phyloP scores from a whole-genome alignment of 345 rosid genomes.

The Lepidium sativum region DNA sequence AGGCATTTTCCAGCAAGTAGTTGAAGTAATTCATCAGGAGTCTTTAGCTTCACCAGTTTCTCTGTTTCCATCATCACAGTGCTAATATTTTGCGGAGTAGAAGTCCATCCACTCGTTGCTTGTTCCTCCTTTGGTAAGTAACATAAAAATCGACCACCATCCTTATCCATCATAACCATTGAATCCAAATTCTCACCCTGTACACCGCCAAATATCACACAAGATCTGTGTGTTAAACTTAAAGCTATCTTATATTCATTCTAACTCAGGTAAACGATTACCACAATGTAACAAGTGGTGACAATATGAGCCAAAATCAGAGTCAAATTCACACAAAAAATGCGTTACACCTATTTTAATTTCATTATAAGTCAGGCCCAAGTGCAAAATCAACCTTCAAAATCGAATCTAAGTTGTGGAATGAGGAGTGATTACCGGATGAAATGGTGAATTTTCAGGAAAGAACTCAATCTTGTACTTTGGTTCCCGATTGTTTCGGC shows the following conservation, averaged over 20 bases:
- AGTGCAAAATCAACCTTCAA: neutral
- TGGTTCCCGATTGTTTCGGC: constrained; percentile 71
- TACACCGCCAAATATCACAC: neutral
- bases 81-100: constrained; percentile 46
- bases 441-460: constrained; percentile 60
- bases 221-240: too few species aligned
- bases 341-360: neutral
- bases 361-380: neutral
- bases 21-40: constrained; percentile 87
- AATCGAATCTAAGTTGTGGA: neutral
- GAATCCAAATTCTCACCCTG: constrained; percentile 80
- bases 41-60: constrained; percentile 61
- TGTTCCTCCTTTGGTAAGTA: constrained; percentile 81
- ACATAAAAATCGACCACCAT: constrained; percentile 56
- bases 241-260: too few species aligned
- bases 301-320: too few species aligned
- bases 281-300: too few species aligned
- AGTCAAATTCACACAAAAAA: too few species aligned
- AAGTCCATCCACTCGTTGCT: constrained; percentile 38
- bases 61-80: constrained; percentile 77
- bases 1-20: constrained; percentile 52
- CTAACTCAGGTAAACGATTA: too few species aligned
- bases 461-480: constrained; percentile 72
- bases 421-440: constrained; percentile 42
- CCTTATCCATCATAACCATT: constrained; percentile 52